Evolutionary conservation across 345 rosid genomes (phyloP).

Genomic region (Nephelium lappaceum): DNA sequence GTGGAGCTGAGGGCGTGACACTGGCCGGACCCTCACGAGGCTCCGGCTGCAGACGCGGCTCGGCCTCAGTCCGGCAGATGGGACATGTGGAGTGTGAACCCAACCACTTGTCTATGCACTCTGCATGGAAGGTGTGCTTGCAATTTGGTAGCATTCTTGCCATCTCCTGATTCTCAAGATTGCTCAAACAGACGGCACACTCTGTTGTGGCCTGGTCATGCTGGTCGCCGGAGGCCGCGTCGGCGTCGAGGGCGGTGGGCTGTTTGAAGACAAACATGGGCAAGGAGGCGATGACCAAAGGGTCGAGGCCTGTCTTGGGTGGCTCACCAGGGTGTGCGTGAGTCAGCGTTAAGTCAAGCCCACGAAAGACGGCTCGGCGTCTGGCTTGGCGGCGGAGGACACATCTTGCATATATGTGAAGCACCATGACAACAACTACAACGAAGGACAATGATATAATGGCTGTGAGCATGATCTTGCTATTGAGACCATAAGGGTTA

Average conservation of each 20-base stretch:
- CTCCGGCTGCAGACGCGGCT: constrained; percentile 57
- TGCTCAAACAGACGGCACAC: constrained; percentile 73
- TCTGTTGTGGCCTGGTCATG: constrained; percentile 21
- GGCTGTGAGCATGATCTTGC: constrained; percentile 52
- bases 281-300: constrained; percentile 49
- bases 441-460: constrained; percentile 45
- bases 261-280: constrained; percentile 47
- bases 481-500: constrained; percentile 26
- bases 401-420: constrained; percentile 50
- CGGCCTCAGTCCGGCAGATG: constrained; percentile 71
- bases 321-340: constrained; percentile 26
- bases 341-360: constrained; percentile 7
- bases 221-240: neutral
- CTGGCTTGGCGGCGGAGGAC: constrained; percentile 40
- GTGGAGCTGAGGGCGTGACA: constrained; percentile 40
- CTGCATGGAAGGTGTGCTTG: constrained; percentile 68
- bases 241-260: constrained; percentile 11
- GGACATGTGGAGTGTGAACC: constrained; percentile 67
- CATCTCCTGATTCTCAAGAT: constrained; percentile 62
- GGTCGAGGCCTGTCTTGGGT: constrained; percentile 57
- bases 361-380: constrained; percentile 25
- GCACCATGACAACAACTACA: constrained; percentile 34
- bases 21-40: constrained; percentile 40
- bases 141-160: constrained; percentile 72
- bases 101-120: constrained; percentile 76